Evolutionary conservation across 1,284 basidiomycete genomes (phyloP), one percentile per base, ranked within the genome.

Genomic region (Austropuccinia psidii): DNA sequence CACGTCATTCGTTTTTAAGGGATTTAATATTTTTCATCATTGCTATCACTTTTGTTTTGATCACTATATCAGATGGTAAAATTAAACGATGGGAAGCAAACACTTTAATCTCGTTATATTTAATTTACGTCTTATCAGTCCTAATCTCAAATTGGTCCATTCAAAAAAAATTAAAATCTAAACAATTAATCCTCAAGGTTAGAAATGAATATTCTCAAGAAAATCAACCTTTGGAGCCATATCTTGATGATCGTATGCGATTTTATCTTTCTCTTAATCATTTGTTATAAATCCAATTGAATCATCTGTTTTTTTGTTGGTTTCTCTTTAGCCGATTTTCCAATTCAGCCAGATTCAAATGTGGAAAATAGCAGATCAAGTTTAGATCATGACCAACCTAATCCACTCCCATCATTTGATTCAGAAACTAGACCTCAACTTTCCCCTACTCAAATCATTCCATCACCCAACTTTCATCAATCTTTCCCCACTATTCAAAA

Each of bases 11-110:
- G 0, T 98, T 98, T 82, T 82, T 96, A 17, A 88, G 96, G 41
- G 96, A 98, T 80, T 90, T 94, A 35, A 88, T 90, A 21, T 98
- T 98, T 84, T 97, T 97, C 82, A 88, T 90, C 13, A 77, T 86
- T 4, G 90, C 94, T 0, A 88, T 98, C 45, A 77, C 83, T 8
- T 78, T 91, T 15, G 84, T 94, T 1, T 84, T 98, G 21, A 79
- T 84, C 31, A 91, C 92, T 65, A 84, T 98, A 1, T 86, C 85
- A 79, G 94, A 98, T 79, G 88, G 89, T 2, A 81, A 83, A 54
- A 88, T 98, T 43, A 83, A 84, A 29, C 81, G 85, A 11, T 87
- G 85, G 84, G 95, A 98, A 80, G 88, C 91, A 0, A 84, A 84
- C 2, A 75, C 84, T 1, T 86, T 98, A 82, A 84, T 97, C 50